These are phyloP conservation scores for Debaryomyces psychrophilus DNA, from an alignment of 1,139 yeast species.

Conservation along the genomic window DNA sequence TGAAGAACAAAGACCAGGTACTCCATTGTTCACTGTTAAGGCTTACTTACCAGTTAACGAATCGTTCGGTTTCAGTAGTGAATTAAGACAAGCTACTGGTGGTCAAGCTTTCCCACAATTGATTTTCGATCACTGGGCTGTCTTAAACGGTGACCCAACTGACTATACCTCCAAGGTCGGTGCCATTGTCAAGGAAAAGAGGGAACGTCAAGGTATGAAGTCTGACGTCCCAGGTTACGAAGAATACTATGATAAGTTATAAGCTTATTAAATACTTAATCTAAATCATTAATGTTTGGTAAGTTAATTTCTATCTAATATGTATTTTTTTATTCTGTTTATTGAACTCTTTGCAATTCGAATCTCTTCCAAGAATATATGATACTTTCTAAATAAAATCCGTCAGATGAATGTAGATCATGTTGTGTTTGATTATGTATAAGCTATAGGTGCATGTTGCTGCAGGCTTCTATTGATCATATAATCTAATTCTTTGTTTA, in stretches of 20 bases:
- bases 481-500: no score
- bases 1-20: constrained; percentile 99
- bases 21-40: constrained; percentile 98
- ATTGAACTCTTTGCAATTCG: constrained; percentile 13
- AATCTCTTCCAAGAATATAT: constrained; percentile 12
- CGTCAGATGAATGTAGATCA: no score
- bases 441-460: no score
- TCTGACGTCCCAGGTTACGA: constrained; percentile 98
- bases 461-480: no score
- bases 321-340: constrained; percentile 9
- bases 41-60: constrained; percentile 99
- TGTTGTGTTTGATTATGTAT: no score
- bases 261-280: constrained; percentile 36
- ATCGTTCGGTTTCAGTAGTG: constrained; percentile 99
- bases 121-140: constrained; percentile 98
- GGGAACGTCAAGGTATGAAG: constrained; percentile 98
- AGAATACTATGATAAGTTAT: constrained; percentile 99
- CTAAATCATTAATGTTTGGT: constrained; percentile 10
- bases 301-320: constrained; percentile 10
- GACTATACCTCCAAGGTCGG: constrained; percentile 96
- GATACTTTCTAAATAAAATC: no score
- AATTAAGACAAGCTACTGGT: constrained; percentile 99
- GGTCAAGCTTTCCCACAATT: constrained; percentile 99
- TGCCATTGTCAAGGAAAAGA: constrained; percentile 82
- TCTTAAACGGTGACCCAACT: constrained; percentile 88